phyloP scores from a whole-genome alignment of 441 rosid genomes.

The Brassica balearica region DNA sequence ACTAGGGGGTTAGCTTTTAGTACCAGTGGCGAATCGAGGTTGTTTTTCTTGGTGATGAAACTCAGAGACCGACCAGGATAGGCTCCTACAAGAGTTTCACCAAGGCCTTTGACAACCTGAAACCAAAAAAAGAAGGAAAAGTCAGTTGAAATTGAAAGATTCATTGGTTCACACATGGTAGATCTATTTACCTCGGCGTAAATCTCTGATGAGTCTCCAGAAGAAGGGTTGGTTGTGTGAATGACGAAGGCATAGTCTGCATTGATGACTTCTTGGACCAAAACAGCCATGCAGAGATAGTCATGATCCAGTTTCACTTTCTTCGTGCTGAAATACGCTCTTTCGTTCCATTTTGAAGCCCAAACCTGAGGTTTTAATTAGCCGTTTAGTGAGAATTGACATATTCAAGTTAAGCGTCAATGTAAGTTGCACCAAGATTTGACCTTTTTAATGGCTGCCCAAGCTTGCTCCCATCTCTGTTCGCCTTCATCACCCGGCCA shows the following conservation, averaged over 20 bases:
- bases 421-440: neutral
- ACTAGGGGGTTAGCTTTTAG: neutral
- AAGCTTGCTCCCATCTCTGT: constrained; percentile 90
- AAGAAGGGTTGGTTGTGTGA: constrained; percentile 97
- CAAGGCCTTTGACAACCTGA: constrained; percentile 95
- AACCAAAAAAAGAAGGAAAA: constrained; percentile 1
- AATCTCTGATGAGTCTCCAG: constrained; percentile 93
- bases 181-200: constrained; percentile 78
- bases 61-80: constrained; percentile 98
- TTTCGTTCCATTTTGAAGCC: constrained; percentile 99
- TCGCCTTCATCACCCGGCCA: constrained; percentile 99
- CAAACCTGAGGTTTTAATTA: constrained; percentile 67
- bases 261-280: constrained; percentile 95
- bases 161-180: neutral
- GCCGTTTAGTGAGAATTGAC: constrained; percentile 40
- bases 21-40: constrained; percentile 85
- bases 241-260: constrained; percentile 98
- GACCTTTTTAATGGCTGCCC: constrained; percentile 97
- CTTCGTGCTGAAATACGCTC: constrained; percentile 95
- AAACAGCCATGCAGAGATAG: constrained; percentile 96
- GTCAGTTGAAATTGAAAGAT: constrained; percentile 19
- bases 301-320: constrained; percentile 92
- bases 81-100: constrained; percentile 98
- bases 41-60: constrained; percentile 81
- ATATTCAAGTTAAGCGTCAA: neutral